Evolutionary conservation across 192 early-diverging fungal genomes (phyloP).

Genomic region (Glomus cerebriforme): DNA sequence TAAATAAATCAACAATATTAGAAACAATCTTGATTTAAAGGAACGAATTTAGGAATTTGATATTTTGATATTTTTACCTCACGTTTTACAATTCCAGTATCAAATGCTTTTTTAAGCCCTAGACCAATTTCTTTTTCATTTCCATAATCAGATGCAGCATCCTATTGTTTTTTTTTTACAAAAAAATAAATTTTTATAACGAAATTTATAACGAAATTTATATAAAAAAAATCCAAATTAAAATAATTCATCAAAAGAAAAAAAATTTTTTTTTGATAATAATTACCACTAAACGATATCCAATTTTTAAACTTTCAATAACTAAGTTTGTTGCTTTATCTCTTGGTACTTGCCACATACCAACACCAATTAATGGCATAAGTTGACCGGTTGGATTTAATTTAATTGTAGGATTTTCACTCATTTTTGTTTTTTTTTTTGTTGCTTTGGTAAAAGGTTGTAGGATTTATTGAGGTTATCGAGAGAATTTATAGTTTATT

Average conservation of each 20-base stretch:
- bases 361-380: slow-evolving; percentile 59
- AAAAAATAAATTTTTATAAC: too few species aligned
- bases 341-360: slow-evolving; percentile 55
- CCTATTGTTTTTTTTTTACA: slow-evolving; percentile 14
- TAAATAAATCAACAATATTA: background rate
- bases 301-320: slow-evolving; percentile 42
- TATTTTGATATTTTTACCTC: slow-evolving; percentile 27
- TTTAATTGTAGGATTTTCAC: slow-evolving; percentile 30
- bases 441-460: too few species aligned
- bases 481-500: too few species aligned
- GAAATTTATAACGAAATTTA: too few species aligned
- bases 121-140: slow-evolving; percentile 67
- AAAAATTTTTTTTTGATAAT: too few species aligned
- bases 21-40: too few species aligned
- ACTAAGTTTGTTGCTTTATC: slow-evolving; percentile 44
- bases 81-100: slow-evolving; percentile 55
- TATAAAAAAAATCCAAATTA: too few species aligned
- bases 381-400: slow-evolving; percentile 43
- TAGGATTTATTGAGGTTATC: too few species aligned
- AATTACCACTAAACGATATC: slow-evolving; percentile 35
- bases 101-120: slow-evolving; percentile 54
- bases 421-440: background rate
- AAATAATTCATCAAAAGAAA: too few species aligned
- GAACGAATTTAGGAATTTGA: background rate
- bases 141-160: slow-evolving; percentile 65